Evolutionary conservation across 2,329 filamentous ascomycete species (phyloP), one percentile per base, ranked within the genome.

Genomic region (Fusarium devonianum): DNA sequence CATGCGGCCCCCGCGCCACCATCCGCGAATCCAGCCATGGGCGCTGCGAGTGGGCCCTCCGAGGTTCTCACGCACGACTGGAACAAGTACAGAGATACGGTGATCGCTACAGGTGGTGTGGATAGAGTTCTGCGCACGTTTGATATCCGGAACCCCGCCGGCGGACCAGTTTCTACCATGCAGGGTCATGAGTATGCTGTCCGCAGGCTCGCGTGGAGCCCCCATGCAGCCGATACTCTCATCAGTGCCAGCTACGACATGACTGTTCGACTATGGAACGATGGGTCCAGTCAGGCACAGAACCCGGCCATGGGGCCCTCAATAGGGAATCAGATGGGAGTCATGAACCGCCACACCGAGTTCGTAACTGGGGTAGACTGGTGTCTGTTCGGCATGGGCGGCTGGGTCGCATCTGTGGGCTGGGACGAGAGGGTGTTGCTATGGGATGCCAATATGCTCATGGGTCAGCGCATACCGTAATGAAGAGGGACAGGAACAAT

Each of bases 291-390:
- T 57, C 74, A 68, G 35, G 70, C 67, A 43, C 73, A 64, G 62
- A 71, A 69, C 39, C 70, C 56, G 63, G 41, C 60, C 9, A 65
- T 66, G 22, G 68, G 73, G 0, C 71, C 76, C 1, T 71, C 77
- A 7, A 74, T 85, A 29, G 90, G 89, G 2, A 76, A 80, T 17
- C 87, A 96, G 71, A 75, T 96, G 63, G 92, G 92, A 4, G 75
- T 91, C 28, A 97, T 99, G 92, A 92, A 90, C 48, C 77, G 85
- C 13, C 94, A 99, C 71, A 97, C 93, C 1, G 94, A 99, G 75
- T 99, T 99, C 66, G 92, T 89, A 8, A 96, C 92, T 4, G 94
- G 94, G 7, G 89, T 97, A 1, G 94, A 99, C 71, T 99, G 95
- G 94, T 99, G 94, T 73, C 73, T 99, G 33, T 99, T 99, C 71